Evolutionary conservation across 2,329 filamentous ascomycete species (phyloP), one percentile per base, ranked within the genome.

Genomic region (Aspergillus tamarii): DNA sequence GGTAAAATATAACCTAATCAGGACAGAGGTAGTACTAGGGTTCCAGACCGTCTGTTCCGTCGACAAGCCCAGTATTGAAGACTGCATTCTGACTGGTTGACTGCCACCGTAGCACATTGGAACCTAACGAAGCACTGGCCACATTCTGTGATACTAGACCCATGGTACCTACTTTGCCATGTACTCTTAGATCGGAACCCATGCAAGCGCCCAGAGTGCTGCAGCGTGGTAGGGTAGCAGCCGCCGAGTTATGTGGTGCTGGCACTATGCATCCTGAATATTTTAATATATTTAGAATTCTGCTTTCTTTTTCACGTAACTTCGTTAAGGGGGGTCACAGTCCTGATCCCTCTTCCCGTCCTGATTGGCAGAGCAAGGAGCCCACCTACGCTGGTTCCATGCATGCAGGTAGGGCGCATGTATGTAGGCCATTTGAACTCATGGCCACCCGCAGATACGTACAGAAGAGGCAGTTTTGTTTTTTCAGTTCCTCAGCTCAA

Each of bases 401-500:
- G 61, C 63, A 56, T 67, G 60, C 62, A 67, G 60, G 61, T 48
- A 59, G 50, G 45, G 46, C 56, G 62, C 59, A 67, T 64, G 61
- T 61, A 62, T 64, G 61, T 61, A 61, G 59, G 60, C 63, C 61
- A 66, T 64, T 66, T 64, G 61, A 66, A 66, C 66, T 66, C 64
- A 64, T 67, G 66, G 63, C 64, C 53, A 59, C 59, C 64, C 66
- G 66, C 64, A 64, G 64, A 57, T 62, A 45, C 50, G 48, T 30
- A 50, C 58, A 32, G 52, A 39, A 23, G 21, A 55, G 32, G 52
- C n/a, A 39, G n/a, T 55, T 28, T 16, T 36, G 34, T 3, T 16
- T 16, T n/a, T n/a, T 3, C 19, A 5, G 30, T 39, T 28, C n/a
- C n/a, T 39, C 52, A 55, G 34, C 52, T n/a, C 14, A 5, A 14